A percentile compares a stretch with the other conserved stretches of the same genome.
phyloP scores from a whole-genome alignment of 106 monocot species.

The Platanthera zijinensis region DNA sequence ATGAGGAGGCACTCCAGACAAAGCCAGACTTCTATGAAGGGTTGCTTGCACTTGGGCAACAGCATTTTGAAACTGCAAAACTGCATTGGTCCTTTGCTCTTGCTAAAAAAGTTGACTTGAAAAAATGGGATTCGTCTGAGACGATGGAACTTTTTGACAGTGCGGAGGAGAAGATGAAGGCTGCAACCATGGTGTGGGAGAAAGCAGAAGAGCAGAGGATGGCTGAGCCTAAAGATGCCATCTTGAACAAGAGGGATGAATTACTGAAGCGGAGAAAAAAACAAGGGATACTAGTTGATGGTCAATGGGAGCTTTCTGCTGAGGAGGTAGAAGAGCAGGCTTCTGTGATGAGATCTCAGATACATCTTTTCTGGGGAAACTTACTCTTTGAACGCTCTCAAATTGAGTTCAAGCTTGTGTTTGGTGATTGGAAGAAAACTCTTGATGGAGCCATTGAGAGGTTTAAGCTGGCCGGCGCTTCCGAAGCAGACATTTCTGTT shows the following conservation, averaged over 20 bases:
- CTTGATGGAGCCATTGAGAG: slow-evolving; percentile 84
- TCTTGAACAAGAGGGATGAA: slow-evolving; percentile 51
- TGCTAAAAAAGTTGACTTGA: slow-evolving; percentile 69
- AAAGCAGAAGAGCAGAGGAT: slow-evolving; percentile 83
- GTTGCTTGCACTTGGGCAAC: slow-evolving; percentile 90
- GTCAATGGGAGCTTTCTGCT: slow-evolving; percentile 42
- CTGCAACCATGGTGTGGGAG: slow-evolving; percentile 95
- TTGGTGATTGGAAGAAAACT: slow-evolving; percentile 72
- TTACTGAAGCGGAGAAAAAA: slow-evolving; percentile 55
- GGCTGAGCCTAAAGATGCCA: slow-evolving; percentile 54
- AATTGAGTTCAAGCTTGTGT: slow-evolving; percentile 72
- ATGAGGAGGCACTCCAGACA: slow-evolving; percentile 72
- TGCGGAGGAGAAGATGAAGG: slow-evolving; percentile 85
- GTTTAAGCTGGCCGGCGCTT: slow-evolving; percentile 90
- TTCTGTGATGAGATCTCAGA: slow-evolving; percentile 86
- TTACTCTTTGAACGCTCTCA: slow-evolving; percentile 97
- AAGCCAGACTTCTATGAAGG: slow-evolving; percentile 97
- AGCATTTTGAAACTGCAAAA: slow-evolving; percentile 94
- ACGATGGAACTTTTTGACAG: slow-evolving; percentile 71
- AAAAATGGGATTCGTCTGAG: slow-evolving; percentile 61
- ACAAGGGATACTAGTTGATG: slow-evolving; percentile 20
- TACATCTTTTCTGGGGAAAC: slow-evolving; percentile 98
- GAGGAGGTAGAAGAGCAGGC: slow-evolving; percentile 77
- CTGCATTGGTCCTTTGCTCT: slow-evolving; percentile 94
- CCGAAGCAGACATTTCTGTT: slow-evolving; percentile 67